Evolutionary conservation across 2,329 filamentous ascomycete genomes (phyloP).

Genomic region (Alternaria atra): DNA sequence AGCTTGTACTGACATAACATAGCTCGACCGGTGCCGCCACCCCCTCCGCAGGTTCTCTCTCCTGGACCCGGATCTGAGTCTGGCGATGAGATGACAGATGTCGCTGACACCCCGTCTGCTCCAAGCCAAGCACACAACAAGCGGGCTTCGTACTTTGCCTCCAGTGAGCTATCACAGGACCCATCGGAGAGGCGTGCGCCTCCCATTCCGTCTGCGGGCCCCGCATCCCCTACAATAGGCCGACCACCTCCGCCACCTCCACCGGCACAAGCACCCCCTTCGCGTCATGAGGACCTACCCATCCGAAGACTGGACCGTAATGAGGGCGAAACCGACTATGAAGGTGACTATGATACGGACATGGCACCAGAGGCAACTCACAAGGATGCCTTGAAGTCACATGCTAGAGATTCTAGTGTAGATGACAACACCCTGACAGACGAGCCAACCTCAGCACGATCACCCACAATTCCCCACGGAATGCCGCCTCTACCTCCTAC

Average conservation of each 20-base stretch:
- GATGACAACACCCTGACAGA: slow-evolving; percentile 70
- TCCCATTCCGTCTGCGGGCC: slow-evolving; percentile 63
- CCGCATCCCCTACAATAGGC: slow-evolving; percentile 43
- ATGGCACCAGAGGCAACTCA: slow-evolving; percentile 93
- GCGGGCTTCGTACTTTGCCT: slow-evolving; percentile 53
- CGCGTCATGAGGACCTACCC: slow-evolving; percentile 46
- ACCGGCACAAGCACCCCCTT: slow-evolving; percentile 51
- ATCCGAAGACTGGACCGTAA: slow-evolving; percentile 65
- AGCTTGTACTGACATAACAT: slow-evolving; percentile 1
- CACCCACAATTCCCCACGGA: slow-evolving; percentile 47
- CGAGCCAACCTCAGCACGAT: slow-evolving; percentile 59
- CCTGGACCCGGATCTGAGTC: slow-evolving; percentile 83
- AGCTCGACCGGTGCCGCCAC: slow-evolving; percentile 71
- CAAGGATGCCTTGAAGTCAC: slow-evolving; percentile 89
- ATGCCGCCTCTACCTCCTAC: slow-evolving; percentile 48
- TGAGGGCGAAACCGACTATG: slow-evolving; percentile 90
- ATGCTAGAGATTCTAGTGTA: slow-evolving; percentile 77
- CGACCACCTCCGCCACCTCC: slow-evolving; percentile 61
- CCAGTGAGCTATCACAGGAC: slow-evolving; percentile 45
- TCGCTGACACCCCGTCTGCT: slow-evolving; percentile 40
- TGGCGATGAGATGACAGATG: slow-evolving; percentile 76
- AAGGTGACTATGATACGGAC: slow-evolving; percentile 97
- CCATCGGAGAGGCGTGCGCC: slow-evolving; percentile 50
- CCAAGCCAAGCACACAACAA: slow-evolving; percentile 43
- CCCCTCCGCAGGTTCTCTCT: slow-evolving; percentile 65